Evolutionary conservation across 106 monocot species (phyloP).

Genomic region (Gastrodia elata): DNA sequence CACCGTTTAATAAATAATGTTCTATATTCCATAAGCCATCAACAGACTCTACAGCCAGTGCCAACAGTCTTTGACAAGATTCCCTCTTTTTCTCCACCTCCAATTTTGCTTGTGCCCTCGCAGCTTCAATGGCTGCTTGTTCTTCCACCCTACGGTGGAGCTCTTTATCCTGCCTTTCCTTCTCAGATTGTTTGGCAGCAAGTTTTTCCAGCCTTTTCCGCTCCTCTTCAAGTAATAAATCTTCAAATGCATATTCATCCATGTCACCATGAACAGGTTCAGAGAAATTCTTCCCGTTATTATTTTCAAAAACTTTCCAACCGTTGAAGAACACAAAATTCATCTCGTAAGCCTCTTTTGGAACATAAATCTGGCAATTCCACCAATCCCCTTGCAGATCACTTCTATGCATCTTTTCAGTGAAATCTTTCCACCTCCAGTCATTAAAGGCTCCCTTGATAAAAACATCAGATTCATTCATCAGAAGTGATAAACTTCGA

Average conservation of each 20-base stretch:
- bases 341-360: slow-evolving; percentile 72
- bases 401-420: slow-evolving; percentile 54
- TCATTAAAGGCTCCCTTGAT: slow-evolving; percentile 84
- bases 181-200: slow-evolving; percentile 71
- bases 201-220: slow-evolving; percentile 49
- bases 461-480: slow-evolving; percentile 47
- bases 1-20: slow-evolving; percentile 38
- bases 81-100: slow-evolving; percentile 54
- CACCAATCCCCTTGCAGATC: slow-evolving; percentile 82
- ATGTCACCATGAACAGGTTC: slow-evolving; percentile 52
- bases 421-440: slow-evolving; percentile 81
- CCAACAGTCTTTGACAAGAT: slow-evolving; percentile 25
- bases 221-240: slow-evolving; percentile 79
- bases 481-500: slow-evolving; percentile 40
- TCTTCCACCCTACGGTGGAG: slow-evolving; percentile 41
- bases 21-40: slow-evolving; percentile 57
- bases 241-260: slow-evolving; percentile 55
- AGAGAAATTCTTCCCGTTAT: slow-evolving; percentile 53
- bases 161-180: slow-evolving; percentile 66
- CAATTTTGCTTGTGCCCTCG: slow-evolving; percentile 55
- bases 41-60: slow-evolving; percentile 26
- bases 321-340: slow-evolving; percentile 95
- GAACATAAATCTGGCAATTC: slow-evolving; percentile 68
- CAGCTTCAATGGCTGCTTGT: slow-evolving; percentile 48
- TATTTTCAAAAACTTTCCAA: slow-evolving; percentile 65